Evolutionary conservation across 2,329 filamentous ascomycete genomes (phyloP), one percentile per base, ranked within the genome.

Genomic region (Pseudogymnoascus sp.): DNA sequence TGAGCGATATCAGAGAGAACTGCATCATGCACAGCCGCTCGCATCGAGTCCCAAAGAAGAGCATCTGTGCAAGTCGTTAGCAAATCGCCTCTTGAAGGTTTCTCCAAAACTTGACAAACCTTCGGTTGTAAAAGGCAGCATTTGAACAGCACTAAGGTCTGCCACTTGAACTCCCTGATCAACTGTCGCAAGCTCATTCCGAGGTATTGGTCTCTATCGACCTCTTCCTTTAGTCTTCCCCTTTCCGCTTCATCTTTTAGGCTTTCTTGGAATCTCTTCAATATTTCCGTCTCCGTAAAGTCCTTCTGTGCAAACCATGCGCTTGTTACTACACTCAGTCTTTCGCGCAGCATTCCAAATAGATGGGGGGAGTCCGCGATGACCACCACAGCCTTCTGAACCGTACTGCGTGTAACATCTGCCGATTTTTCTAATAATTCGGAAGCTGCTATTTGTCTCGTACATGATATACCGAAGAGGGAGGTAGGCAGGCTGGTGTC

Each of bases 11-110:
- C 48, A 99, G 82, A 41, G 92, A 94, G 76, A 97, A 99, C 73
- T 99, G 94, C 75, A 96, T 92, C 89, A 97, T 95, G 81, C 94
- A 99, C 66, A 99, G 77, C 65, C 89, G 83, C 74, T 99, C 94
- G 73, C 94, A 97, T 67, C 91, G 85, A n/a, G 92, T 91, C 63
- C 94, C 92, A 69, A 97, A 99, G 76, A 99, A 97, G 59, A 99
- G 85, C 88, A 97, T 97, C 92, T 96, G 66, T 0, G 26, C 12
- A 23, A 13, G 63, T 71, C 35, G 71, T 48, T 35, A 59, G 39
- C 8, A 2, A 13, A 15, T 56, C n/a, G 10, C 21, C 13, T 4
- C 3, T 2, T 18, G 2, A 26, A n/a, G 2, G 37, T 12, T 6
- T n/a, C 9, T 30, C 23, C 65, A 45, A 66, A 57, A 21, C 45